Percentiles rank a stretch among this genome's conserved stretches.
These are phyloP conservation scores for Fusarium sp. DNA, from an alignment of 2,329 filamentous ascomycete species.

Conservation along the genomic window DNA sequence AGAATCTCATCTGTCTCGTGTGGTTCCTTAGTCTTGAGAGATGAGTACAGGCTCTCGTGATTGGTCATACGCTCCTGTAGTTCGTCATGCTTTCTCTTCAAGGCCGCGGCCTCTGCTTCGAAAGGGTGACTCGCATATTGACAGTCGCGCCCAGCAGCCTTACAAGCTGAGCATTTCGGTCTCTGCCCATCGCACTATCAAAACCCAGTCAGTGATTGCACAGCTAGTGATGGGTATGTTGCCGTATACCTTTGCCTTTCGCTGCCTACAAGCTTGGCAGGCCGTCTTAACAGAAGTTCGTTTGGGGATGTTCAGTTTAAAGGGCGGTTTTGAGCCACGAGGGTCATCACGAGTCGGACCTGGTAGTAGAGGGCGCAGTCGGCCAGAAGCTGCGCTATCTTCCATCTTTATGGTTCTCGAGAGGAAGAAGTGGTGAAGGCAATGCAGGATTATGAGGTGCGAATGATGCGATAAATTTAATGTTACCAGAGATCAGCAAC, in stretches of 20 bases:
- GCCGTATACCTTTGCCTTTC: slow-evolving; percentile 25
- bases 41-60: slow-evolving; percentile 23
- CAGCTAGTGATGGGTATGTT: no score
- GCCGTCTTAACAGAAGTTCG: slow-evolving; percentile 26
- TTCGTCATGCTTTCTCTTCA: slow-evolving; percentile 27
- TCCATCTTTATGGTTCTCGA: slow-evolving; percentile 1
- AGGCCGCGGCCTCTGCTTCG: slow-evolving; percentile 15
- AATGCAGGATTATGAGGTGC: not conserved
- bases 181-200: slow-evolving; percentile 28
- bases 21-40: slow-evolving; percentile 4
- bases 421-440: not conserved
- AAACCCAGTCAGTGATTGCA: not conserved
- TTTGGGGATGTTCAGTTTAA: slow-evolving; percentile 26
- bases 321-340: not conserved
- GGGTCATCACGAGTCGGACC: slow-evolving; percentile 7
- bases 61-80: slow-evolving; percentile 6
- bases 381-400: not conserved
- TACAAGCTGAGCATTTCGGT: slow-evolving; percentile 26
- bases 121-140: slow-evolving; percentile 13
- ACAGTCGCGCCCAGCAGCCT: slow-evolving; percentile 16
- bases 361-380: slow-evolving; percentile 15
- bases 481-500: not conserved
- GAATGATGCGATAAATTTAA: not conserved
- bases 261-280: slow-evolving; percentile 31
- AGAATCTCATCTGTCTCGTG: slow-evolving; percentile 30